These are phyloP conservation scores for Mycena metata DNA, from an alignment of 768 basidiomycete species.

Conservation along the genomic window DNA sequence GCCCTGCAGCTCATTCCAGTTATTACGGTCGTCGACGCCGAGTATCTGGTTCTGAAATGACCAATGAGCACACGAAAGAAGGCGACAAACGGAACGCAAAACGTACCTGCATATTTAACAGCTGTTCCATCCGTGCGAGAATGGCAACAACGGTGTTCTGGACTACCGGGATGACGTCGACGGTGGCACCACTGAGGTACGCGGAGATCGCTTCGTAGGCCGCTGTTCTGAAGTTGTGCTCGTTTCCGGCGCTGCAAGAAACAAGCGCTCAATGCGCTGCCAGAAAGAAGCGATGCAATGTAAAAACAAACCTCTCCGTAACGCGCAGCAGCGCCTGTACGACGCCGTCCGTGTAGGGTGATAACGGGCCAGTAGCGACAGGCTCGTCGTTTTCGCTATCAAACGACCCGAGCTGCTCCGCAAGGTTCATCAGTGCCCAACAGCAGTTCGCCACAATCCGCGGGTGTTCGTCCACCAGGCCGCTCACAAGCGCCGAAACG, in stretches of 20 bases:
- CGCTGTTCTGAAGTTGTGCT: slow-evolving; percentile 93
- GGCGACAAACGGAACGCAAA: not conserved
- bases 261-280: slow-evolving; percentile 23
- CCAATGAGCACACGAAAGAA: slow-evolving; percentile 7
- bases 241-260: slow-evolving; percentile 76
- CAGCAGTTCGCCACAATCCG: slow-evolving; percentile 94
- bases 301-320: slow-evolving; percentile 80
- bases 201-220: slow-evolving; percentile 97
- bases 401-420: slow-evolving; percentile 84
- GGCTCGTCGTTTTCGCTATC: slow-evolving; percentile 73
- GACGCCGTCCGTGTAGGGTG: slow-evolving; percentile 91
- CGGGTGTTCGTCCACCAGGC: slow-evolving; percentile 79
- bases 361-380: slow-evolving; percentile 73
- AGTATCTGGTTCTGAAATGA: slow-evolving; percentile 85
- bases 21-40: slow-evolving; percentile 95
- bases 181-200: slow-evolving; percentile 83
- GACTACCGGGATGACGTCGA: slow-evolving; percentile 84
- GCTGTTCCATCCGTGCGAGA: slow-evolving; percentile 90
- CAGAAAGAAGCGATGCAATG: slow-evolving; percentile 4
- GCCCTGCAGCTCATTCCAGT: slow-evolving; percentile 98
- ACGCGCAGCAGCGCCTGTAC: slow-evolving; percentile 86
- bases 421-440: slow-evolving; percentile 96
- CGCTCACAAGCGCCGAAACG: slow-evolving; percentile 84
- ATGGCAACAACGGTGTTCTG: slow-evolving; percentile 86
- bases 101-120: slow-evolving; percentile 84